These are phyloP conservation scores for Talaromyces sp. DNA, from an alignment of 2,329 filamentous ascomycete genomes.

Conservation along the genomic window DNA sequence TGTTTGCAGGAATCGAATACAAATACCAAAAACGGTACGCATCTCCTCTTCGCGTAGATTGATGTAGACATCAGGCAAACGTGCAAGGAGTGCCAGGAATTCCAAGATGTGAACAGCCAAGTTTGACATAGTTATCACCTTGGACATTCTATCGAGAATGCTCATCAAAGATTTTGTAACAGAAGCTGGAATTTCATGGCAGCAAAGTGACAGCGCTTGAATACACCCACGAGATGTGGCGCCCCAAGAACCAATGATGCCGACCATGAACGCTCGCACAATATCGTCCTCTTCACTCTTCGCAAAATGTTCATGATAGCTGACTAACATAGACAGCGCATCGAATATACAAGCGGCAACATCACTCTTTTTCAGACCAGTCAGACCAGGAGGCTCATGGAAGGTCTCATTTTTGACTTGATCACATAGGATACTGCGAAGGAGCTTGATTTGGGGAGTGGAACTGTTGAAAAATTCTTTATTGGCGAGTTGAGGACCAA, in stretches of 20 bases:
- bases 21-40: constrained; percentile 91
- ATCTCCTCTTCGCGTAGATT: constrained; percentile 92
- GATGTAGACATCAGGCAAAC: constrained; percentile 79
- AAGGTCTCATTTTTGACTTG: constrained; percentile 77
- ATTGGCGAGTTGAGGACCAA: constrained; percentile 87
- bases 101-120: constrained; percentile 95
- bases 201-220: constrained; percentile 91
- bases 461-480: constrained; percentile 79
- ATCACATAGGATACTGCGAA: constrained; percentile 78
- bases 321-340: constrained; percentile 81
- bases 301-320: constrained; percentile 83
- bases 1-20: constrained; percentile 89
- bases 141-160: constrained; percentile 89
- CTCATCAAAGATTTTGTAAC: constrained; percentile 82
- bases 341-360: constrained; percentile 88
- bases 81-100: constrained; percentile 86
- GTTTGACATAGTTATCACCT: constrained; percentile 90
- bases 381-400: constrained; percentile 76
- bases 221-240: constrained; percentile 90
- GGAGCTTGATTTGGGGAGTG: constrained; percentile 71
- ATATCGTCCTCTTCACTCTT: constrained; percentile 88
- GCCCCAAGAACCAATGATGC: constrained; percentile 76
- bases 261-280: constrained; percentile 81
- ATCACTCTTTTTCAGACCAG: constrained; percentile 81
- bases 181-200: constrained; percentile 86